phyloP scores from a whole-genome alignment of 148 eudicot genomes.

The Tetragonia tetragonoides region DNA sequence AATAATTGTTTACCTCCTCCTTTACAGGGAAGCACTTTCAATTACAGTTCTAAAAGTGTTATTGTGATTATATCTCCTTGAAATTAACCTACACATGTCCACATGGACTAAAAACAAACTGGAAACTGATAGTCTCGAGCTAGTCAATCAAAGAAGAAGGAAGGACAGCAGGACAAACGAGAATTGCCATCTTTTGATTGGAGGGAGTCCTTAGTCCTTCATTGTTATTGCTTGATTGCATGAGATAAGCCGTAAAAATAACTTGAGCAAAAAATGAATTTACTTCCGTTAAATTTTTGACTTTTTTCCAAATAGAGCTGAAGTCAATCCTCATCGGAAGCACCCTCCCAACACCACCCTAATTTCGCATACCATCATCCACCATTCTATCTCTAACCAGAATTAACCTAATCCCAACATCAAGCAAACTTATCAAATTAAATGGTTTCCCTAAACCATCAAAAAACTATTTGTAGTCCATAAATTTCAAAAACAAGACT shows the following conservation, averaged over 20 bases:
- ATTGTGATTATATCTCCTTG: background rate
- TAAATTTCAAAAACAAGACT: background rate
- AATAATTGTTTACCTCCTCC: background rate
- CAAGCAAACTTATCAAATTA: background rate
- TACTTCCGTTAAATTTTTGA: background rate
- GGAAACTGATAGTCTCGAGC: constrained; percentile 3
- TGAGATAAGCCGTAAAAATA: background rate
- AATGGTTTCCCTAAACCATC: background rate
- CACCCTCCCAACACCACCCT: background rate
- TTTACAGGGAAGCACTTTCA: background rate
- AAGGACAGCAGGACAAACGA: background rate
- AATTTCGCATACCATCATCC: too few relatives aligned
- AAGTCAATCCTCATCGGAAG: background rate
- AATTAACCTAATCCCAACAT: background rate
- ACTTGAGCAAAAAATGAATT: background rate
- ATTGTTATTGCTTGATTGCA: background rate
- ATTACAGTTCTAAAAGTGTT: background rate
- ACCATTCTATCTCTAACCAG: background rate
- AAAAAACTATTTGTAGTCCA: background rate
- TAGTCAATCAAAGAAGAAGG: constrained; percentile 2
- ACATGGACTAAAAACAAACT: background rate
- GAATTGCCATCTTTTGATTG: background rate
- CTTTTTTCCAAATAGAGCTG: background rate
- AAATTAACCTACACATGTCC: background rate
- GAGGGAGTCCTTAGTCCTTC: background rate